Base-by-base conservation (phyloP, 805 yeast genomes). In the Yarrowia sp. region DNA sequence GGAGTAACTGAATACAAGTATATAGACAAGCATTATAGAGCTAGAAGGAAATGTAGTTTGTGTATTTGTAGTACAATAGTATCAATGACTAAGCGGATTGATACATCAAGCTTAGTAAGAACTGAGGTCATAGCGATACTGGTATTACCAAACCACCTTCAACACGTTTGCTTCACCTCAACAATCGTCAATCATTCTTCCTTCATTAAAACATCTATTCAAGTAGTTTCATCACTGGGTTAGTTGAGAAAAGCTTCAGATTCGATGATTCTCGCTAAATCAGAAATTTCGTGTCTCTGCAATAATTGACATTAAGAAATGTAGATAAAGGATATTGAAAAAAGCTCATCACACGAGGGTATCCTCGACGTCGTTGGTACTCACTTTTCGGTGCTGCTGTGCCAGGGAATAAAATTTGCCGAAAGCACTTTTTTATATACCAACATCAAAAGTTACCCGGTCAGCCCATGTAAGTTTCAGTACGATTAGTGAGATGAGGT, bases 251-350 rank as follows among this genome's bases (percentile, higher is more conserved):
- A 38, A 52, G 30, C 43, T 36, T 36, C 20, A 30, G 15, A 7
- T 15, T 52, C 19, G 19, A 3, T 19, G 13, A 14, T 36, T 52
- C 7, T 34, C 30, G 58, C 43, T 52, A 38, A 52, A 52, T 52
- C 58, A 52, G 58, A 36, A 52, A 52, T 52, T 52, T 52, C 58
- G 58, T 52, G 58, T 52, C 58, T 52, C 58, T 52, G 58, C 58
- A 52, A 52, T 52, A 52, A 52, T 52, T 52, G 58, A 52, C 58
- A 52, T 52, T 52, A 52, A 52, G 58, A 52, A 52, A 52, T 52
- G 58, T 52, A 52, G 58, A 52, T 52, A 52, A 52, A 52, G 58
- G 58, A 49, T 52, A 52, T 52, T 52, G 58, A 52, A 52, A 52
- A 52, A 52, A 52, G 34, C 58, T 52, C 58, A 52, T 52, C 58